Conservation (phyloP, 768 basidiomycete genomes). For the Suillus bovinus region DNA sequence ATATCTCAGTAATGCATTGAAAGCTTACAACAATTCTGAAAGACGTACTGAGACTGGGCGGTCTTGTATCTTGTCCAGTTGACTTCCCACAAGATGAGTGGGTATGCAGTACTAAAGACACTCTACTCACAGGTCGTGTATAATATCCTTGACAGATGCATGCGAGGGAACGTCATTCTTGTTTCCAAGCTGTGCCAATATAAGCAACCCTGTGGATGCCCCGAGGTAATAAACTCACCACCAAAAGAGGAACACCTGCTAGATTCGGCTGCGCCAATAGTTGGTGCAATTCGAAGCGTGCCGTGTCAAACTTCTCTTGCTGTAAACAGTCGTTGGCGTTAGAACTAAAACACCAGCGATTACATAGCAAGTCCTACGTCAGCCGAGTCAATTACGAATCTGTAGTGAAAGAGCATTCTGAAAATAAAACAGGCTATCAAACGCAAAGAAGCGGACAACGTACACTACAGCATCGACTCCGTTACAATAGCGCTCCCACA, state of each 20-base stretch:
- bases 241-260: constrained; percentile 74
- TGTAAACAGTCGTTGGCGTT: constrained; percentile 29
- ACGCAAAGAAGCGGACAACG: constrained; percentile 25
- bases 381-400: constrained; percentile 90
- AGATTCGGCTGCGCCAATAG: constrained; percentile 67
- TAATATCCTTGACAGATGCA: constrained; percentile 80
- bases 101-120: background rate
- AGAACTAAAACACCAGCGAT: background rate
- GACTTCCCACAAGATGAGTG: constrained; percentile 36
- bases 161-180: constrained; percentile 87
- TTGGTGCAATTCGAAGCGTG: constrained; percentile 82
- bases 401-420: constrained; percentile 29
- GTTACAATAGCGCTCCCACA: constrained; percentile 95
- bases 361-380: constrained; percentile 59
- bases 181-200: constrained; percentile 69
- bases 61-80: constrained; percentile 78
- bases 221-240: constrained; percentile 49
- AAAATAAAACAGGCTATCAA: background rate
- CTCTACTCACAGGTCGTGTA: constrained; percentile 63
- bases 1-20: constrained; percentile 3
- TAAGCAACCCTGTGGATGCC: background rate
- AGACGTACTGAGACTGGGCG: constrained; percentile 81
- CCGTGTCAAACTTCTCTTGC: constrained; percentile 82
- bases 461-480: constrained; percentile 93
- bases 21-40: background rate